Conservation (phyloP, 345 rosid genomes). For the Eutrema heterophyllum region DNA sequence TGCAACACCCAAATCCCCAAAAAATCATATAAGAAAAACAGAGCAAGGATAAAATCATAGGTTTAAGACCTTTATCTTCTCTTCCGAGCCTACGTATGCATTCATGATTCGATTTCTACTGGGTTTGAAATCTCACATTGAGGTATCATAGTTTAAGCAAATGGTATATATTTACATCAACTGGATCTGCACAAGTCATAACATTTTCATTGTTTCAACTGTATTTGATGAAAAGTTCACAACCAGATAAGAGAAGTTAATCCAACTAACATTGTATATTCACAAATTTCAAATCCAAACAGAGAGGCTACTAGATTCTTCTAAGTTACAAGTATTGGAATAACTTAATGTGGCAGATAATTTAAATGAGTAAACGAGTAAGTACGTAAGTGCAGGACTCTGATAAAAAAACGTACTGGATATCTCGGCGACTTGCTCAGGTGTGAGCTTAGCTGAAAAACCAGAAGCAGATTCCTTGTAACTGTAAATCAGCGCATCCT, state of each 20-base stretch:
- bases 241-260: neutral
- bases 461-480: slow-evolving; percentile 84
- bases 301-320: neutral
- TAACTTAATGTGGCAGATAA: no score
- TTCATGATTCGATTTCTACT: neutral
- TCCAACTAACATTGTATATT: neutral
- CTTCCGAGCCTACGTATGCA: neutral
- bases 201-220: neutral
- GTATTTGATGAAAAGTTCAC: neutral
- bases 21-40: neutral
- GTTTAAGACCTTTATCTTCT: neutral
- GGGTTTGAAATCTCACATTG: neutral
- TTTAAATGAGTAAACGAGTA: neutral
- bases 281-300: neutral
- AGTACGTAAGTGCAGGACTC: neutral
- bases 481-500: slow-evolving; percentile 65
- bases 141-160: neutral
- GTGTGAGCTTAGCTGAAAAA: slow-evolving; percentile 86
- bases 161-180: neutral
- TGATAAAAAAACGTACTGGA: slow-evolving; percentile 41
- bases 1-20: slow-evolving; percentile 31
- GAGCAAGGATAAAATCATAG: neutral
- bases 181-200: neutral
- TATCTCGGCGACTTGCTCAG: slow-evolving; percentile 62
- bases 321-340: neutral